Percentiles rank a stretch among this genome's conserved stretches.
Evolutionary conservation across 495 filamentous ascomycete species (phyloP).

Genomic region (Xanthoparmelia taractica): DNA sequence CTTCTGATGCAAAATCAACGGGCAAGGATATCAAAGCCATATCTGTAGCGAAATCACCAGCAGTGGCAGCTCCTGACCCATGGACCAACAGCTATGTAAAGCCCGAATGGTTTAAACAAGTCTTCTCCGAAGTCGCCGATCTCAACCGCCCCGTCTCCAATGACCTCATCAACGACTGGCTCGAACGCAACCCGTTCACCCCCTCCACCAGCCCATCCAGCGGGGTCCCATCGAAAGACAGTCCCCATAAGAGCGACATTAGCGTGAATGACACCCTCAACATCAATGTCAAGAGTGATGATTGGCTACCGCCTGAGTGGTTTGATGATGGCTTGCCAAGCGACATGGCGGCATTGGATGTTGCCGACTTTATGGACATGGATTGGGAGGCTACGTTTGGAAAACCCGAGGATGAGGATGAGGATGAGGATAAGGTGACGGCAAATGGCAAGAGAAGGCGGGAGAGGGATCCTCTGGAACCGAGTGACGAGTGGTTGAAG

Average conservation of each 20-base stretch:
- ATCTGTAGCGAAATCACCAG: not conserved
- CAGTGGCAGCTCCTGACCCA: constrained; percentile 28
- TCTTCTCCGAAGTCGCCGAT: constrained; percentile 33
- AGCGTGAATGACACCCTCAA: constrained; percentile 24
- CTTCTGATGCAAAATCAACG: constrained; percentile 28
- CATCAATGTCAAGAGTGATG: constrained; percentile 28
- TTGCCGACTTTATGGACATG: constrained; percentile 18
- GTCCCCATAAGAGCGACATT: constrained; percentile 27
- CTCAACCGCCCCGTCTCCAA: constrained; percentile 19
- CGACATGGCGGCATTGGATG: constrained; percentile 15
- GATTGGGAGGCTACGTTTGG: constrained; percentile 29
- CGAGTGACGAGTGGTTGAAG: constrained; percentile 30
- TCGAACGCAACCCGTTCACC: constrained; percentile 27
- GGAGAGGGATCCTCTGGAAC: constrained; percentile 21
- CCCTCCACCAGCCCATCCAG: constrained; percentile 16
- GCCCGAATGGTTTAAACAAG: constrained; percentile 38
- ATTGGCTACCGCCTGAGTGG: constrained; percentile 34
- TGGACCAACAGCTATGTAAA: constrained; percentile 41
- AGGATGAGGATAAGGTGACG: constrained; percentile 28
- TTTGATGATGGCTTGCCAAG: constrained; percentile 19
- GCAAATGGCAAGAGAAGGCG: constrained; percentile 25
- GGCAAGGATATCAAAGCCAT: constrained; percentile 26
- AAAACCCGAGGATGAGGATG: constrained; percentile 31
- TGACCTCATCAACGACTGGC: constrained; percentile 38
- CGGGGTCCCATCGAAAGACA: constrained; percentile 18